Evolutionary conservation across 768 basidiomycete genomes (phyloP).

Genomic region (Imleria badia): DNA sequence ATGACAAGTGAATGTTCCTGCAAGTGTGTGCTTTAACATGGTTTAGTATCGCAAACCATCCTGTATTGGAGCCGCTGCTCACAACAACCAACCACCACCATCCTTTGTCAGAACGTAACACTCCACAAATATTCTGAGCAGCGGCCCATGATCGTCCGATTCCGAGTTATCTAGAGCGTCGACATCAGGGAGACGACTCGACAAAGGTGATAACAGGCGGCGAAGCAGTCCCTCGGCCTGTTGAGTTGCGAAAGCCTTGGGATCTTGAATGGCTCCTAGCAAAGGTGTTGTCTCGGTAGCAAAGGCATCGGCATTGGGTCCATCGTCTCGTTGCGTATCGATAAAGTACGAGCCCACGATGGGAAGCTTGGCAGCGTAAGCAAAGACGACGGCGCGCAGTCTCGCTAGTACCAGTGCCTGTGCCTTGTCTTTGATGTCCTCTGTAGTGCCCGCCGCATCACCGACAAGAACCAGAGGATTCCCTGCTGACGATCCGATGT

Average conservation of each 20-base stretch:
- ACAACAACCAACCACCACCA: slow-evolving; percentile 25
- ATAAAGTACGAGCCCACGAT: slow-evolving; percentile 24
- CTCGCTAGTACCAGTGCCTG: slow-evolving; percentile 5
- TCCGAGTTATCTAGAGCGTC: slow-evolving; percentile 18
- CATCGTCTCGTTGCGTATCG: slow-evolving; percentile 1
- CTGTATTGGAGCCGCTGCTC: neutral
- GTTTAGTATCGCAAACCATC: neutral
- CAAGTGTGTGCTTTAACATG: slow-evolving; percentile 13
- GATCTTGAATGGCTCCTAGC: slow-evolving; percentile 22
- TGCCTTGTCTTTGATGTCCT: slow-evolving; percentile 3
- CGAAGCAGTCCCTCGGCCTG: slow-evolving; percentile 18
- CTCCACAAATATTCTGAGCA: slow-evolving; percentile 16
- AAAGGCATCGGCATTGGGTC: neutral
- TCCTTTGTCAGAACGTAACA: slow-evolving; percentile 24
- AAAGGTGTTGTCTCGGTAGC: slow-evolving; percentile 27
- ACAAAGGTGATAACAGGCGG: slow-evolving; percentile 14
- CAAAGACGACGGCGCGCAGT: slow-evolving; percentile 10
- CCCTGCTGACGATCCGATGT: neutral
- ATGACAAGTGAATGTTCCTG: slow-evolving; percentile 27
- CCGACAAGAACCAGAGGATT: neutral
- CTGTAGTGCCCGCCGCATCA: neutral
- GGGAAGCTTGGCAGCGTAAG: slow-evolving; percentile 19
- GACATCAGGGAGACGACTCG: slow-evolving; percentile 17
- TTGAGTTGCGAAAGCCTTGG: slow-evolving; percentile 20
- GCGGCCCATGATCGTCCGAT: neutral